Evolutionary conservation across 805 yeast species (phyloP), one percentile per base, ranked within the genome.

Genomic region (Pichia pseudocactophila): DNA sequence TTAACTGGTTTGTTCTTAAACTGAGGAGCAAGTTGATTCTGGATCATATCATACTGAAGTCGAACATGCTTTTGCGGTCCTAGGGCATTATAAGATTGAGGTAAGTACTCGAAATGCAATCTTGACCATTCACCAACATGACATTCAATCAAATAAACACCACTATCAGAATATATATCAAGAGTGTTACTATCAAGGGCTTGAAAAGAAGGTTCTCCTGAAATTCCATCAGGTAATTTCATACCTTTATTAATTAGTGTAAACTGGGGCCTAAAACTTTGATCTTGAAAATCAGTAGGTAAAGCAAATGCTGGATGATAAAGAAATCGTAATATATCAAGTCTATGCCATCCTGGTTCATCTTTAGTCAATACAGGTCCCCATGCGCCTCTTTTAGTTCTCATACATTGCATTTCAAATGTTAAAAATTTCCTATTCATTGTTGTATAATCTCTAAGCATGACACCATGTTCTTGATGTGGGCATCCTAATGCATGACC

Each of bases 401-500:
- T 65, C 10, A 69, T 45, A 41, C 84, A 74, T 25, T 63, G 59
- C 1, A 66, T 65, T 57, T 88, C 97, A 45, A 78, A 67, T 0
- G 95, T 77, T 65, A 81, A 68, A 56, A 88, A 92, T 10, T 86
- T 76, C 44, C 97, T 70, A 59, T 88, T 83, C 70, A 87, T 74
- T 45, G 80, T 76, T 17, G 79, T 69, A 57, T 89, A 92, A 44
- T 83, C 96, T 44, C 97, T 70, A 31, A 87, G 63, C 97, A 90
- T 92, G 22, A 90, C 82, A 16, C 97, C 97, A 50, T 71, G 67
- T 12, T 80, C 83, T 60, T 88, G 92, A 62, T 90, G 97, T 0
- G 97, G 97, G 49, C 90, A 83, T 0, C 96, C 96, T 34, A 90
- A 66, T 22, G 77, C 65, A 59, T 90, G 97, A 1, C 98, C 97